These are phyloP conservation scores for Penicillium sp. DNA, from an alignment of 2,329 filamentous ascomycete genomes.

Conservation along the genomic window DNA sequence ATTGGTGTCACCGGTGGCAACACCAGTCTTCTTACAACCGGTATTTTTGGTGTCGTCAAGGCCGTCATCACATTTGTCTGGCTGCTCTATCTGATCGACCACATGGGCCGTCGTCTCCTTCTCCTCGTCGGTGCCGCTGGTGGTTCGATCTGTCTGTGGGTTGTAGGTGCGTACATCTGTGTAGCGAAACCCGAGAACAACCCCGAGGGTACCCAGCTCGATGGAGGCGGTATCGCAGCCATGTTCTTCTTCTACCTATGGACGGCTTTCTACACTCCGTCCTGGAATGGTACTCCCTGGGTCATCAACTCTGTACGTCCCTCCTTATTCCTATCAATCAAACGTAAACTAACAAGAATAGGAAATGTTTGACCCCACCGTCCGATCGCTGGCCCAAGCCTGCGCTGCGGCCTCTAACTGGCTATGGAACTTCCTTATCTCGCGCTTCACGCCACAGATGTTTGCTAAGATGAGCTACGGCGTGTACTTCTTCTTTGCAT, in stretches of 20 bases:
- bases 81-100: conserved; percentile 72
- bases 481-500: conserved; percentile 71
- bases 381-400: conserved; percentile 72
- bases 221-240: conserved; percentile 48
- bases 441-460: conserved; percentile 49
- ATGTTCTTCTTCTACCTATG: conserved; percentile 74
- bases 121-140: conserved; percentile 68
- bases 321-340: neutral
- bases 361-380: conserved; percentile 75
- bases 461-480: conserved; percentile 57
- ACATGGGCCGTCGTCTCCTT: conserved; percentile 64
- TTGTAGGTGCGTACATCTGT: conserved; percentile 45
- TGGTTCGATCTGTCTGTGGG: conserved; percentile 55
- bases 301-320: conserved; percentile 64
- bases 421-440: conserved; percentile 47
- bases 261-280: conserved; percentile 74
- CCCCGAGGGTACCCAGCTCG: conserved; percentile 26
- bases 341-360: conserved; percentile 23
- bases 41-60: conserved; percentile 79
- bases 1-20: conserved; percentile 67
- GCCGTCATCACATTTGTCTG: conserved; percentile 71
- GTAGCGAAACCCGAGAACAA: conserved; percentile 35
- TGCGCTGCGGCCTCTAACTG: conserved; percentile 57
- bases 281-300: conserved; percentile 78
- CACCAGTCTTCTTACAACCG: conserved; percentile 68